A percentile compares a stretch with the other conserved stretches of the same genome.
Evolutionary conservation across 306 rosid genomes (phyloP).

Genomic region (Acacia crassicarpa): DNA sequence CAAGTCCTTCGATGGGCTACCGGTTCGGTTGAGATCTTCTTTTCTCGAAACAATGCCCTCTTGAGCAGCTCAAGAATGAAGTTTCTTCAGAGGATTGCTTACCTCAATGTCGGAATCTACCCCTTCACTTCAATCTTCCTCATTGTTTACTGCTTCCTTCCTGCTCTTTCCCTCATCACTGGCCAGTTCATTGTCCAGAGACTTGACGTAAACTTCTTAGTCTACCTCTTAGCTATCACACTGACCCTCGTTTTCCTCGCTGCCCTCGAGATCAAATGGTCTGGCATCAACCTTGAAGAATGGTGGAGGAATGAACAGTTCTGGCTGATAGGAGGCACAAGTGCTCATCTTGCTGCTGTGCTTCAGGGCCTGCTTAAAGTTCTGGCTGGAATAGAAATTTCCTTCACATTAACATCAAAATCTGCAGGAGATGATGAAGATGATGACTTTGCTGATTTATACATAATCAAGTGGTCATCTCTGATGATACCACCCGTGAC

Average conservation of each 20-base stretch:
- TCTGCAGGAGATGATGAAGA: slow-evolving; percentile 57
- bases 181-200: slow-evolving; percentile 67
- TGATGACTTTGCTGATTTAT: slow-evolving; percentile 63
- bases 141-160: slow-evolving; percentile 78
- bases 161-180: slow-evolving; percentile 75
- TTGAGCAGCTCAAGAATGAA: slow-evolving; percentile 61
- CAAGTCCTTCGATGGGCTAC: slow-evolving; percentile 93
- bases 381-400: slow-evolving; percentile 72
- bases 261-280: slow-evolving; percentile 73
- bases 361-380: slow-evolving; percentile 77
- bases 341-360: slow-evolving; percentile 82
- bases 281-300: slow-evolving; percentile 67
- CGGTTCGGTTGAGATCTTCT: slow-evolving; percentile 82
- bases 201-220: slow-evolving; percentile 59
- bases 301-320: slow-evolving; percentile 92
- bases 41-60: slow-evolving; percentile 74
- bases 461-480: slow-evolving; percentile 64
- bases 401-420: slow-evolving; percentile 79
- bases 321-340: slow-evolving; percentile 87
- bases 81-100: slow-evolving; percentile 65
- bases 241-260: slow-evolving; percentile 68
- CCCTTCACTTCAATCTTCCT: slow-evolving; percentile 82
- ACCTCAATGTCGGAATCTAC: slow-evolving; percentile 77
- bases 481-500: slow-evolving; percentile 72
- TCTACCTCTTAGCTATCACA: slow-evolving; percentile 69